phyloP scores from a whole-genome alignment of 768 basidiomycete genomes.

The Mycena capillaripes region DNA sequence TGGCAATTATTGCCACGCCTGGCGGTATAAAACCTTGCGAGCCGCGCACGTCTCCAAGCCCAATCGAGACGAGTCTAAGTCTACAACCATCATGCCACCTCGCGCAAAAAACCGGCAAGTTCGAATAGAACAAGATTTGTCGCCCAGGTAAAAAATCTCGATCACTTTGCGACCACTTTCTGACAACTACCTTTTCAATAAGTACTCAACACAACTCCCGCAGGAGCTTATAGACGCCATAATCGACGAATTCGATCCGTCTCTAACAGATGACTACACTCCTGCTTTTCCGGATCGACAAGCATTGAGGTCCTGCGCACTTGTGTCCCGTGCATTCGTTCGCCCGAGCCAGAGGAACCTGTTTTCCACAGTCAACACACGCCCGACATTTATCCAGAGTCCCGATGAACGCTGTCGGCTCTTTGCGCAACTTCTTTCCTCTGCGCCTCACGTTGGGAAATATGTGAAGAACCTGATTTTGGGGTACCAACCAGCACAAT shows the following conservation, averaged over 20 bases:
- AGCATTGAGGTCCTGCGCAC: not conserved
- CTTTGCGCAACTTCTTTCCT: constrained; percentile 1
- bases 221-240: not conserved
- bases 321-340: constrained; percentile 4
- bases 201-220: not conserved
- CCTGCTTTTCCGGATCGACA: not conserved
- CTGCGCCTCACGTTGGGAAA: not conserved
- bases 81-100: too few relatives aligned
- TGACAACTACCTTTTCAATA: too few relatives aligned
- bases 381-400: too few relatives aligned
- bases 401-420: not conserved
- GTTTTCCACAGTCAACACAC: not conserved
- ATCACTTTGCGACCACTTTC: too few relatives aligned
- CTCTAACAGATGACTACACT: not conserved
- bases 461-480: not conserved
- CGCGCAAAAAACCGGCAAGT: too few relatives aligned
- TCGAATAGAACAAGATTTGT: too few relatives aligned
- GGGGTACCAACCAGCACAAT: not conserved
- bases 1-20: too few relatives aligned
- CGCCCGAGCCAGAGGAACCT: constrained; percentile 8
- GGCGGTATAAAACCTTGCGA: too few relatives aligned
- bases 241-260: not conserved
- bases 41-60: too few relatives aligned
- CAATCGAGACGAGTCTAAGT: too few relatives aligned
- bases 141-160: too few relatives aligned